Conservation (phyloP, 208 protist genomes). For the Wallacemonas sp. region DNA sequence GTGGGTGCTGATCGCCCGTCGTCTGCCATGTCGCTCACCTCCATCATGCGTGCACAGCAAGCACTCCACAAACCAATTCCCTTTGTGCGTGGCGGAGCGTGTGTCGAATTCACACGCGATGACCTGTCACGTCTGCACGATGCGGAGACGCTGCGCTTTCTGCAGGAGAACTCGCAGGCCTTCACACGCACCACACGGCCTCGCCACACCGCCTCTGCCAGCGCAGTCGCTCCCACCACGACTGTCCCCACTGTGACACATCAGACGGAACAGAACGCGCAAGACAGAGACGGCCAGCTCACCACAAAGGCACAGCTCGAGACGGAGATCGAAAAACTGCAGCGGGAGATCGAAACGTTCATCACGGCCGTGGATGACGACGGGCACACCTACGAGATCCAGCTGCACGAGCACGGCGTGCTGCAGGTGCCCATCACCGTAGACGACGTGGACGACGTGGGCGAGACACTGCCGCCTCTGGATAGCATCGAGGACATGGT, state of each 20-base stretch:
- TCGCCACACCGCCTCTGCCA: background rate
- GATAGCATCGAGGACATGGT: background rate
- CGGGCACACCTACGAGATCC: slow-evolving; percentile 69
- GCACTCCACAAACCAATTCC: slow-evolving; percentile 45
- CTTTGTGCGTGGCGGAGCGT: slow-evolving; percentile 44
- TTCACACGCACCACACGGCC: slow-evolving; percentile 37
- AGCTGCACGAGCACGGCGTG: slow-evolving; percentile 39
- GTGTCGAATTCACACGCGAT: slow-evolving; percentile 48
- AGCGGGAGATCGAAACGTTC: slow-evolving; percentile 69
- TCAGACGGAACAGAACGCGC: no score
- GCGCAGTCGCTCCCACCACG: background rate
- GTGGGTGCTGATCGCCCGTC: background rate
- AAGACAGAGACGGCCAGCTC: background rate
- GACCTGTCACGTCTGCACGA: slow-evolving; percentile 66
- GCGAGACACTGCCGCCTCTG: background rate
- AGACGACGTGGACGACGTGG: slow-evolving; percentile 6
- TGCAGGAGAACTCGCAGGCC: slow-evolving; percentile 38
- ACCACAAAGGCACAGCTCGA: slow-evolving; percentile 35
- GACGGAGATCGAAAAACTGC: slow-evolving; percentile 42
- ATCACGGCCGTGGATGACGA: slow-evolving; percentile 87
- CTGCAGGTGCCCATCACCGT: slow-evolving; percentile 53
- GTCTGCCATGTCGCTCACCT: slow-evolving; percentile 35
- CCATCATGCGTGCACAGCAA: slow-evolving; percentile 53
- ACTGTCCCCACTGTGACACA: background rate
- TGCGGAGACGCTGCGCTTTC: slow-evolving; percentile 52